phyloP scores from a whole-genome alignment of 805 yeast genomes.

The Zygosaccharomyces gambellarensis region DNA sequence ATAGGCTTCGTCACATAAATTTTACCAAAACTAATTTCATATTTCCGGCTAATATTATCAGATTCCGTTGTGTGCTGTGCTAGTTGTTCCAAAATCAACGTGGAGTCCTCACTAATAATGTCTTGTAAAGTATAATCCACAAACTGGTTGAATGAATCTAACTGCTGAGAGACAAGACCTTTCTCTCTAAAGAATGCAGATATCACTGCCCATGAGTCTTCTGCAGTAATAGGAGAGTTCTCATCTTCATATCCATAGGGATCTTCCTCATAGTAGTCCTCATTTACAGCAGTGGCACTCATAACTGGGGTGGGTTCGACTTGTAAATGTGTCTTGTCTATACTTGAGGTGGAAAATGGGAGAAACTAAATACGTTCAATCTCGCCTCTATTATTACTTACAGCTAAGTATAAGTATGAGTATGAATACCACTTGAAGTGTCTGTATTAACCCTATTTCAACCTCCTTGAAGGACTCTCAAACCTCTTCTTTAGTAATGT shows the following conservation, averaged over 20 bases:
- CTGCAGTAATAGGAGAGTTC: conserved; percentile 77
- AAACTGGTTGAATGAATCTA: conserved; percentile 97
- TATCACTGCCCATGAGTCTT: conserved; percentile 98
- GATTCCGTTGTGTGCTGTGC: conserved; percentile 93
- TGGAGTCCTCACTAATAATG: conserved; percentile 91
- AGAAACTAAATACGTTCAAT: not conserved
- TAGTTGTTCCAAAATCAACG: conserved; percentile 91
- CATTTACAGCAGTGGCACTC: conserved; percentile 13
- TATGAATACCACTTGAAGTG: not conserved
- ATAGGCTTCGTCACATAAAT: conserved; percentile 95
- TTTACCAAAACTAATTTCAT: conserved; percentile 96
- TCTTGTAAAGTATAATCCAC: conserved; percentile 96
- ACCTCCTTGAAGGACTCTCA: not conserved
- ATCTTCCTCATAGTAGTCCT: conserved; percentile 44
- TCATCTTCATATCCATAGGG: conserved; percentile 71
- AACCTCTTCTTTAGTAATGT: conserved; percentile 1
- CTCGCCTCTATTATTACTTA: not conserved
- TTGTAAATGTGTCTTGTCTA: not conserved
- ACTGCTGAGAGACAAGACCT: conserved; percentile 95
- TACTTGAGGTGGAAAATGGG: not conserved
- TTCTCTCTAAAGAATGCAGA: conserved; percentile 93
- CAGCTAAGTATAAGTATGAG: not conserved
- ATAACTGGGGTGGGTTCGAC: conserved; percentile 4
- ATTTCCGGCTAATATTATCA: conserved; percentile 86
- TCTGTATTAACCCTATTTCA: conserved; percentile 4